Evolutionary conservation across 257 asterid genomes (phyloP).

Genomic region (Marsdenia floribunda): DNA sequence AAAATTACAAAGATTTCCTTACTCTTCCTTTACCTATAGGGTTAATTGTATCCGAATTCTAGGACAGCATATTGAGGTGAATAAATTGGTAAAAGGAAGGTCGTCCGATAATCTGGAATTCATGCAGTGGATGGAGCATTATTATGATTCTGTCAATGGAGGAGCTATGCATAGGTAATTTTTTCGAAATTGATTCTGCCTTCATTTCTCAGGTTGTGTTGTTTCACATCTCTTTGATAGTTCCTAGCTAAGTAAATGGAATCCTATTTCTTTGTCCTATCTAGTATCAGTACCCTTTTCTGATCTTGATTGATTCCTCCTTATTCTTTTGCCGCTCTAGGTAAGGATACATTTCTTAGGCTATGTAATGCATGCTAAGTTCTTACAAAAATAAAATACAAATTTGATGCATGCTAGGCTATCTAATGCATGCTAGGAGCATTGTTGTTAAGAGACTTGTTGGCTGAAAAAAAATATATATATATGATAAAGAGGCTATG

Average conservation of each 20-base stretch:
- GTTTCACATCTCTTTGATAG: neutral
- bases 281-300: neutral
- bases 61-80: constrained; percentile 77
- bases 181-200: neutral
- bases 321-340: neutral
- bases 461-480: too few species aligned
- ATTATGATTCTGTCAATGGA: constrained; percentile 61
- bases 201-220: neutral
- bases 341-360: neutral
- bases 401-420: too few species aligned
- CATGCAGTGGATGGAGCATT: constrained; percentile 96
- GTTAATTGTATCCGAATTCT: constrained; percentile 1
- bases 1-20: constrained; percentile 66
- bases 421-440: too few species aligned
- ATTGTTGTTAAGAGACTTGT: too few species aligned
- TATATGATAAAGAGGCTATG: too few species aligned
- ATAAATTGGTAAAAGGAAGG: constrained; percentile 81
- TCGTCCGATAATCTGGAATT: constrained; percentile 84
- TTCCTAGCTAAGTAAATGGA: neutral
- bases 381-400: neutral
- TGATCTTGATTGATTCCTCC: neutral
- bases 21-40: neutral
- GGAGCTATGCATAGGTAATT: constrained; percentile 44
- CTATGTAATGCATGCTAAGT: neutral
- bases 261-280: neutral